A percentile compares a stretch with the other conserved stretches of the same genome.
Evolutionary conservation across 345 rosid species (phyloP).

Genomic region (Lenwebbia sp.): DNA sequence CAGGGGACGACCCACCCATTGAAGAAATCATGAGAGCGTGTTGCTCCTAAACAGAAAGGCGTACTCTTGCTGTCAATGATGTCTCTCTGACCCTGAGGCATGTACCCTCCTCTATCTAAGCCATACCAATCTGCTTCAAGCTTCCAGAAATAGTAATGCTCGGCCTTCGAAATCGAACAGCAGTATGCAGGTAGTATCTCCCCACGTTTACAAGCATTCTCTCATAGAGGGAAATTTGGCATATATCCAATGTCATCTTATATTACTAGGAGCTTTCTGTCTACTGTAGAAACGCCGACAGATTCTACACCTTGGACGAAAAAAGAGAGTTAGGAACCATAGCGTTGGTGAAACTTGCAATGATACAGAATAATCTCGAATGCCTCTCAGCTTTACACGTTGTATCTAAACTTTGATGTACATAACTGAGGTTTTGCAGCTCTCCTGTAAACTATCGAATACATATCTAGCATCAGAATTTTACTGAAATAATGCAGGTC

Average conservation of each 20-base stretch:
- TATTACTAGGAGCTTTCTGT: background rate
- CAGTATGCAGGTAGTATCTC: background rate
- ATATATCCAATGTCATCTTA: background rate
- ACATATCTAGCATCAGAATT: background rate
- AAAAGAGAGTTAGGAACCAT: background rate
- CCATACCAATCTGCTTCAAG: background rate
- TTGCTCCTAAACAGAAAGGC: constrained; percentile 35
- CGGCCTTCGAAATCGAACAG: background rate
- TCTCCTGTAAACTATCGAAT: background rate
- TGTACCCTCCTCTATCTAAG: background rate
- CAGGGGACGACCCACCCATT: constrained; percentile 79
- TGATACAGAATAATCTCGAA: background rate
- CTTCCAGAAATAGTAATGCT: background rate
- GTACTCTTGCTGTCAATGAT: background rate
- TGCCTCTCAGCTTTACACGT: background rate
- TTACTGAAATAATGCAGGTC: background rate
- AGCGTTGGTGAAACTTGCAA: background rate
- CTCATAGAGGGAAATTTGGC: background rate
- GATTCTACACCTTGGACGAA: background rate
- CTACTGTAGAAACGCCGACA: background rate
- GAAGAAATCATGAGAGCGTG: constrained; percentile 66
- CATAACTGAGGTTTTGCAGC: background rate
- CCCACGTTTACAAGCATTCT: background rate
- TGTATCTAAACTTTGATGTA: background rate
- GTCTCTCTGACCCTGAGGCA: background rate